A percentile compares a stretch with the other conserved stretches of the same genome.
Conservation (phyloP, 805 yeast genomes). For the Metschnikowia amazonensis region DNA sequence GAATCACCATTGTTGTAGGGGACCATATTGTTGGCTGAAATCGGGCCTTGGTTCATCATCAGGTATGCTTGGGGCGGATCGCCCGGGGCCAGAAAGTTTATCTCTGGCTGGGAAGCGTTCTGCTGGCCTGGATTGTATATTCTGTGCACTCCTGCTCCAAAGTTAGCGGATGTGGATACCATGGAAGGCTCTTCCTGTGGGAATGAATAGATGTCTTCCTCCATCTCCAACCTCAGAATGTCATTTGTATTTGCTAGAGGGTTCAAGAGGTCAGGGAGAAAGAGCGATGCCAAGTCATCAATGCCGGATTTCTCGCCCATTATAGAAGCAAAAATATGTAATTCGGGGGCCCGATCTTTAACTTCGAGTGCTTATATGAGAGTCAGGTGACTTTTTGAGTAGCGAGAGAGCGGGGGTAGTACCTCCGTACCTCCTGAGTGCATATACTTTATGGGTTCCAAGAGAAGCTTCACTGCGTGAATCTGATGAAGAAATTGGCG, state of each 20-base stretch:
- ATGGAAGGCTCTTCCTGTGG: background rate
- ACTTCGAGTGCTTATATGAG: background rate
- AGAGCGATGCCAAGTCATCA: conserved; percentile 41
- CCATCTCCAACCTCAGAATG: conserved; percentile 1
- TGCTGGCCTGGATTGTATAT: background rate
- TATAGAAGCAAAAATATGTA: background rate
- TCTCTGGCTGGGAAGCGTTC: background rate
- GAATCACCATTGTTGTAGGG: background rate
- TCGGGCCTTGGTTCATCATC: background rate
- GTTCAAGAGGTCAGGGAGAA: conserved; percentile 38
- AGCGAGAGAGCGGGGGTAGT: background rate
- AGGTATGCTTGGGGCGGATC: background rate
- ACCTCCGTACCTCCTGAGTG: background rate
- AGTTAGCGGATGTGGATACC: background rate
- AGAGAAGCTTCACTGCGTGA: background rate
- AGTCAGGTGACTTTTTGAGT: conserved; percentile 1
- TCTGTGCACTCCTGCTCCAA: background rate
- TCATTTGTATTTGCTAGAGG: conserved; percentile 10
- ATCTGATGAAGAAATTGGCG: background rate
- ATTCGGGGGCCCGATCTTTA: background rate
- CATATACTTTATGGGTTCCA: background rate
- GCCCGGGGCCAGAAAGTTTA: background rate
- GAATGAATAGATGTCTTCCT: conserved; percentile 3
- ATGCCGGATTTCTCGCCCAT: conserved; percentile 23
- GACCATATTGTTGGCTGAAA: background rate